Evolutionary conservation across 164 flowering plant species (phyloP).

Genomic region (Vitis rupestris): DNA sequence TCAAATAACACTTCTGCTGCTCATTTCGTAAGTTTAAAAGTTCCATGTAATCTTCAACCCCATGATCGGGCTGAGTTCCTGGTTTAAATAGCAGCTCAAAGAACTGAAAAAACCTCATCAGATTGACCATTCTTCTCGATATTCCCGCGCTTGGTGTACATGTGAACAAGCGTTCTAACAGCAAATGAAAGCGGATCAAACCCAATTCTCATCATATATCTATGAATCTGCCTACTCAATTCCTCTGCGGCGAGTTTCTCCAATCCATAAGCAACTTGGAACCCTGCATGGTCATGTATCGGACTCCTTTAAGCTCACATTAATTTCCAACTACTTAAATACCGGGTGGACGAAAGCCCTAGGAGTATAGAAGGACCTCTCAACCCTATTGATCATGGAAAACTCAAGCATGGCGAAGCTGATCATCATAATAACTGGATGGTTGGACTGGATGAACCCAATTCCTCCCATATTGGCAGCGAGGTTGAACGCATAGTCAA

Average conservation of each 20-base stretch:
- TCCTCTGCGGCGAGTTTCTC: conserved; percentile 21
- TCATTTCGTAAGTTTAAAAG: conserved; percentile 27
- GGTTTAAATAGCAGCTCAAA: conserved; percentile 25
- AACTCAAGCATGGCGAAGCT: too few relatives aligned
- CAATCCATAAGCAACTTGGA: conserved; percentile 30
- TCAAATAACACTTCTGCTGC: conserved; percentile 34
- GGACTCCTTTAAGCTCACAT: too few relatives aligned
- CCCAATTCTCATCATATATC: conserved; percentile 30
- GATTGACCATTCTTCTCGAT: conserved; percentile 32
- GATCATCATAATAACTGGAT: too few relatives aligned
- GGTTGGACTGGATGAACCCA: too few relatives aligned
- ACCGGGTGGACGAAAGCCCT: too few relatives aligned
- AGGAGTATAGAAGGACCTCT: too few relatives aligned
- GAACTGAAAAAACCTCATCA: conserved; percentile 30
- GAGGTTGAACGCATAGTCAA: too few relatives aligned
- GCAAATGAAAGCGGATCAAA: conserved; percentile 32
- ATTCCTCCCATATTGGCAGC: too few relatives aligned
- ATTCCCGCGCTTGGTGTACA: conserved; percentile 43
- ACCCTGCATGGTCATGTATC: too few relatives aligned
- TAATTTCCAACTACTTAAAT: too few relatives aligned
- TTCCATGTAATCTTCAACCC: conserved; percentile 40
- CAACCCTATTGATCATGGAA: too few relatives aligned
- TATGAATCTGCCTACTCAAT: conserved; percentile 37
- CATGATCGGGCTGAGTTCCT: conserved; percentile 36
- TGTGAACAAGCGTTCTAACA: conserved; percentile 33